Evolutionary conservation across 1,284 basidiomycete species (phyloP), one percentile per base, ranked within the genome.

Genomic region (Coniferiporia sulphurascens): DNA sequence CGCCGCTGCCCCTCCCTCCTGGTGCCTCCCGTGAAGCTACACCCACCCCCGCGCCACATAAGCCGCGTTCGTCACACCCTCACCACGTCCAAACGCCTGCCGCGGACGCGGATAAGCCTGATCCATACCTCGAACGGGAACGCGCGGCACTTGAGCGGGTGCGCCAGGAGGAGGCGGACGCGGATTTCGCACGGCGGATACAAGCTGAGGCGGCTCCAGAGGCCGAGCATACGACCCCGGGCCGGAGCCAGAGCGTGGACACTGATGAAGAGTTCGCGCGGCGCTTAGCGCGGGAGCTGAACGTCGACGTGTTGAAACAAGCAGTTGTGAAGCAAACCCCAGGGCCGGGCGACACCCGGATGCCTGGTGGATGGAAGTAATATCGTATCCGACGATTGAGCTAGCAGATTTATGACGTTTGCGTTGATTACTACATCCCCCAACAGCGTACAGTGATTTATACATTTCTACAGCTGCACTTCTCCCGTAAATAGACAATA

Each of bases 251-350:
- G 51, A 54, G 64, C 15, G 53, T 63, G 48, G 65, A 66, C 27
- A 57, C 60, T 4, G 65, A 66, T 51, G 59, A 57, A 3, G 65
- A 62, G 51, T 49, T 61, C 15, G 64, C 65, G 4, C 32, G 63
- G 21, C 32, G 55, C 51, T 48, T 66, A 10, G 65, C 65, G 19
- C 48, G 54, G 38, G 64, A 66, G 50, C 38, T 59, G 35, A 62
- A 62, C 43, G 38, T 41, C 10, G 58, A 59, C 36, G 56, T 57
- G n/a, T 48, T 59, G 21, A 45, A 52, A 19, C 21, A 55, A 21
- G 52, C 52, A 13, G 41, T 32, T 32, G 54, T 15, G 52, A 27
- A 59, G 58, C 51, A 32, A 27, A 5, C 27, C 5, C 27, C 27
- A 48, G 57, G 13, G 4, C 21, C n/a, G 10, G 4, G 8, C 19